Evolutionary conservation across 2,329 filamentous ascomycete genomes (phyloP).

Genomic region (Diplodia corticola): DNA sequence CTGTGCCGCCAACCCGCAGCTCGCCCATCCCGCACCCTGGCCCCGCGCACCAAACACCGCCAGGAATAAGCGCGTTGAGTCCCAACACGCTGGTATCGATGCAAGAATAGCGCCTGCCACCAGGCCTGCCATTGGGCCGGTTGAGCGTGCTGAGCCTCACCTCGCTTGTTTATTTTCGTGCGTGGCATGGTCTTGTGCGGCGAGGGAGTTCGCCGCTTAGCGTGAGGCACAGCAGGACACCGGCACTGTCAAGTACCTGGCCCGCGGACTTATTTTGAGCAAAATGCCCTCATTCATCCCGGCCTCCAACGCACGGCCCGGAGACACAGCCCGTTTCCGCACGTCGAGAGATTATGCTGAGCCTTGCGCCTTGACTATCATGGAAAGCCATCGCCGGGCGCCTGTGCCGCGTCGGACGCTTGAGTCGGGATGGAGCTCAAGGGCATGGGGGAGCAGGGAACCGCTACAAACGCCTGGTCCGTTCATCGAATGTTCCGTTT

Average conservation of each 20-base stretch:
- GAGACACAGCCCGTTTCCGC: not conserved
- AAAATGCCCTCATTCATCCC: not conserved
- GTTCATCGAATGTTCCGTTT: not conserved
- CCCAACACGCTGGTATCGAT: not conserved
- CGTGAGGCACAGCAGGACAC: slow-evolving; percentile 8
- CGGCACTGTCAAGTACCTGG: not conserved
- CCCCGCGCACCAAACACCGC: not conserved
- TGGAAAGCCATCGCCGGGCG: not conserved
- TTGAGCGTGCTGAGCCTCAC: not conserved
- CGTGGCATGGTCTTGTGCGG: not conserved
- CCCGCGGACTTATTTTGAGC: not conserved
- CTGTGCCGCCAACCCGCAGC: slow-evolving; percentile 4
- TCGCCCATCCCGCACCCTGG: not conserved
- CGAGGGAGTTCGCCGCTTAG: not conserved
- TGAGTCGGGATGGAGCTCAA: not conserved
- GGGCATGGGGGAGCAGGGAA: not conserved
- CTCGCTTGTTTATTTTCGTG: not conserved
- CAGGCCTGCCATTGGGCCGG: not conserved
- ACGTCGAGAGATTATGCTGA: not conserved
- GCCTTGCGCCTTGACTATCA: not conserved
- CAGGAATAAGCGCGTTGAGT: not conserved
- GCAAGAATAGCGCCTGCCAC: not conserved
- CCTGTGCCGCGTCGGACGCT: not conserved
- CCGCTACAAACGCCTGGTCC: not conserved
- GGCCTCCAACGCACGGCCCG: not conserved